Percentiles rank a stretch among this genome's conserved stretches.
phyloP scores from a whole-genome alignment of 1,139 yeast genomes.

The Yamadazyma atmosphaerica region DNA sequence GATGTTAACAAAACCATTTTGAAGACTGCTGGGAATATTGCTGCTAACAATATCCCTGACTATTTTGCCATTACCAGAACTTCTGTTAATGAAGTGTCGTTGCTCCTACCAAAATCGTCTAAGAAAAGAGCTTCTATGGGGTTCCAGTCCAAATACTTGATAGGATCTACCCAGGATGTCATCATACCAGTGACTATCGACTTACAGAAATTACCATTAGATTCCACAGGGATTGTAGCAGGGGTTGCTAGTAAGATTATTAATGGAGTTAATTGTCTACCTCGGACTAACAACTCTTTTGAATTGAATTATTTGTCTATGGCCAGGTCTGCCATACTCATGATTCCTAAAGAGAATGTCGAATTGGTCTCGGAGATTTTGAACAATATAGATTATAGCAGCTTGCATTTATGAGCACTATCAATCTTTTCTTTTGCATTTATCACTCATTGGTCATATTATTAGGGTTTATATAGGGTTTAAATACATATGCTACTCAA shows the following conservation, averaged over 20 bases:
- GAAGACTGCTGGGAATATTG: slow-evolving; percentile 33
- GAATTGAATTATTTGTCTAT: slow-evolving; percentile 66
- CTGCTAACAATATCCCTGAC: slow-evolving; percentile 35
- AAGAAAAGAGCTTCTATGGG: slow-evolving; percentile 37
- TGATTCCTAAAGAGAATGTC: slow-evolving; percentile 57
- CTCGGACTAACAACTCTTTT: slow-evolving; percentile 23
- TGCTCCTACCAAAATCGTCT: slow-evolving; percentile 51
- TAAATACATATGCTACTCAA: too few species aligned
- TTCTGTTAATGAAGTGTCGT: slow-evolving; percentile 52
- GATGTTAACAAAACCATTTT: slow-evolving; percentile 41
- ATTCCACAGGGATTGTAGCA: slow-evolving; percentile 67
- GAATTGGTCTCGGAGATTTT: slow-evolving; percentile 24
- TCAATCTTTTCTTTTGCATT: not conserved
- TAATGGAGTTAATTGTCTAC: slow-evolving; percentile 25
- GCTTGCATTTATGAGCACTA: not conserved
- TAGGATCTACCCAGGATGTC: slow-evolving; percentile 60
- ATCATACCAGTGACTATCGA: slow-evolving; percentile 61
- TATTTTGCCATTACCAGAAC: slow-evolving; percentile 64
- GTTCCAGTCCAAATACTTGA: slow-evolving; percentile 41
- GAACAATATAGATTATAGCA: slow-evolving; percentile 13
- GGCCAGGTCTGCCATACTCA: slow-evolving; percentile 60
- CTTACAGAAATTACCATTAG: slow-evolving; percentile 55
- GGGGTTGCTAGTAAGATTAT: slow-evolving; percentile 58
- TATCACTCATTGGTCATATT: too few species aligned
- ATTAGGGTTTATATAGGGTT: too few species aligned